Evolutionary conservation across 1,284 basidiomycete species (phyloP).

Genomic region (Boletus mariae): DNA sequence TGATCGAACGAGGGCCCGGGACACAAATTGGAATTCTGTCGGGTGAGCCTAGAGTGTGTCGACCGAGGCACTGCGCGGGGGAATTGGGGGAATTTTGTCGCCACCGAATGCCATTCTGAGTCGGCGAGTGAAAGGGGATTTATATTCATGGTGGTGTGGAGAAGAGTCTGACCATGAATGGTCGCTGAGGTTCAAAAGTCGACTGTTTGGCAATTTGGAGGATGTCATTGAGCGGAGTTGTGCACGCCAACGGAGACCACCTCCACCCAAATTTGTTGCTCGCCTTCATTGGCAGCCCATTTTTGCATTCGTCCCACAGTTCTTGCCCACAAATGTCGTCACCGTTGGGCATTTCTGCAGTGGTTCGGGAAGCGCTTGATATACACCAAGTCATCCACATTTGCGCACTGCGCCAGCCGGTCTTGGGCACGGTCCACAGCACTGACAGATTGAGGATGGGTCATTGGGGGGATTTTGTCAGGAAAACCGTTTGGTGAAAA

Average conservation of each 20-base stretch:
- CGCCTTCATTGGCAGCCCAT: background rate
- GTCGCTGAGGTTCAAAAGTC: constrained; percentile 5
- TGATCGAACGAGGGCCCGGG: too few species aligned
- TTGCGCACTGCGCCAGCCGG: constrained; percentile 1
- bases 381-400: background rate
- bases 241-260: background rate
- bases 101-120: background rate
- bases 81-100: background rate
- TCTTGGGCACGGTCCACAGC: constrained; percentile 4
- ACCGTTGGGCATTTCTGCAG: background rate
- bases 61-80: background rate
- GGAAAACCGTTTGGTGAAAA: constrained; percentile 25
- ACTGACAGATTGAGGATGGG: constrained; percentile 3
- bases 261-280: background rate
- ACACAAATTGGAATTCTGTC: too few species aligned
- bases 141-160: background rate
- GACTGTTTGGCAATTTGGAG: background rate
- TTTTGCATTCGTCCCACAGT: background rate
- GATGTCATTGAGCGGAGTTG: constrained; percentile 2
- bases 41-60: background rate
- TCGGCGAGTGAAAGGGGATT: background rate
- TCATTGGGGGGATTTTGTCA: constrained; percentile 14
- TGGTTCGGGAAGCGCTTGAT: constrained; percentile 9
- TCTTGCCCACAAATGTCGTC: constrained; percentile 3
- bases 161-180: background rate